Percentiles rank a stretch among this genome's conserved stretches.
These are phyloP conservation scores for Eimeria praecox DNA, from an alignment of 169 alveolate species.

Conservation along the genomic window DNA sequence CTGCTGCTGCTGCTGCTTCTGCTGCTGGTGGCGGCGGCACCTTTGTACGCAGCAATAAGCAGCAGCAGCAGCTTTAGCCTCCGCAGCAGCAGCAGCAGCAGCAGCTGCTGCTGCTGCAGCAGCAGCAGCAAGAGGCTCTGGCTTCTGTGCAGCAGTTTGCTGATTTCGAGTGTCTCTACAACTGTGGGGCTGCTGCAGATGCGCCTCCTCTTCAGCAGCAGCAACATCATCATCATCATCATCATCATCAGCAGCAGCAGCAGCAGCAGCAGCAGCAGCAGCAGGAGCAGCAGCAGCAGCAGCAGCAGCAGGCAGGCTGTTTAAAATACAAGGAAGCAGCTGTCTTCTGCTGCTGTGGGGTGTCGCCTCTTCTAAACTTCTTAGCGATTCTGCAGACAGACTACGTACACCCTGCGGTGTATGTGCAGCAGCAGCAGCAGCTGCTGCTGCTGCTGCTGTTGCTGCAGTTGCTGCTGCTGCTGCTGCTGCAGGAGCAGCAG, in stretches of 20 bases:
- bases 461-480: neutral
- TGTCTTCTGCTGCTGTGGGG: constrained; percentile 15
- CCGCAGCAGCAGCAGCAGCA: neutral
- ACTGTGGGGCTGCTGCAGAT: constrained; percentile 10
- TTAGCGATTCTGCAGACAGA: neutral
- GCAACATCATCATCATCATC: no score
- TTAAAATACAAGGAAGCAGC: neutral
- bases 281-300: constrained; percentile 25
- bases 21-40: constrained; percentile 13
- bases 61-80: constrained; percentile 15
- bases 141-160: neutral
- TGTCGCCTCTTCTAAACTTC: neutral
- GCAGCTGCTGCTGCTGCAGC: neutral
- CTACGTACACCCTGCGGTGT: neutral
- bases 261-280: constrained; percentile 42
- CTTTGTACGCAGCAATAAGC: no score
- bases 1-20: neutral
- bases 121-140: neutral
- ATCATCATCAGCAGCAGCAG: constrained; percentile 40
- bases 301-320: neutral
- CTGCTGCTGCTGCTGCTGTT: neutral
- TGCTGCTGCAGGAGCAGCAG: neutral
- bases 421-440: neutral
- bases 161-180: no score
- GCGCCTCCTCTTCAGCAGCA: neutral